Base-by-base conservation (phyloP, 768 basidiomycete genomes). In the Podaxis pistillaris region DNA sequence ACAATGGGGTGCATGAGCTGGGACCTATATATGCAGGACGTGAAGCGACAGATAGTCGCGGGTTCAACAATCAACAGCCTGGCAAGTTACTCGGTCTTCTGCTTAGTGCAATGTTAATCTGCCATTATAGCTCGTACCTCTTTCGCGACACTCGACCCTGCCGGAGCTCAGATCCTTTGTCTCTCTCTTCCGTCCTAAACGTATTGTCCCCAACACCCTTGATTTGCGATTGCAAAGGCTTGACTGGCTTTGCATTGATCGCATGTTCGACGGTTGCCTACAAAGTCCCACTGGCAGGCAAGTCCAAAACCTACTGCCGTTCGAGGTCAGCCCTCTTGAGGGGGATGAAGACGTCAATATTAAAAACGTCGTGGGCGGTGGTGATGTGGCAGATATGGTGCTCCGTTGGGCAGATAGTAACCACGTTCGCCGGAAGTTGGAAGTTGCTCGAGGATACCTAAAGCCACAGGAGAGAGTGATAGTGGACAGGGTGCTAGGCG, bases 121-220 rank as follows among this genome's bases (percentile, higher is more conserved):
- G 9, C 36, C 49, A 33, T 4, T 15, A 4, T 63, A 96, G 93
- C 83, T 93, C 8, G 87, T 91, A 6, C 94, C 94, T 0, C 79
- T 98, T 4, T 86, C 86, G 8, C 86, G 96, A 1, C 96, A 98
- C 70, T 96, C 94, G 0, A 82, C 91, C 0, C 83, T 97, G 4
- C 91, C 92, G 0, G 96, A 98, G 70, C 82, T 99, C 0, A 86
- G 88, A 63, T 75, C 78, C 1, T 89, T 99, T 58, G 93, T 97
- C 26, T 76, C 82, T 0, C 81, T 96, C 17, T 97, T 99, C 74
- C 83, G 83, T 19, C 96, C 96, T 0, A 79, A 76, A 44, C 80
- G 83, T 3, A 74, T 98, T 1, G 82, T 93, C 1, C 96, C 96
- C 0, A 96, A 96, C 68, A 91, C 92, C 0, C 76, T 86, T 81